Percentiles rank a stretch among this genome's conserved stretches.
Conservation (phyloP, 202 grass and related monocot genomes). For the Carex sylvatica region DNA sequence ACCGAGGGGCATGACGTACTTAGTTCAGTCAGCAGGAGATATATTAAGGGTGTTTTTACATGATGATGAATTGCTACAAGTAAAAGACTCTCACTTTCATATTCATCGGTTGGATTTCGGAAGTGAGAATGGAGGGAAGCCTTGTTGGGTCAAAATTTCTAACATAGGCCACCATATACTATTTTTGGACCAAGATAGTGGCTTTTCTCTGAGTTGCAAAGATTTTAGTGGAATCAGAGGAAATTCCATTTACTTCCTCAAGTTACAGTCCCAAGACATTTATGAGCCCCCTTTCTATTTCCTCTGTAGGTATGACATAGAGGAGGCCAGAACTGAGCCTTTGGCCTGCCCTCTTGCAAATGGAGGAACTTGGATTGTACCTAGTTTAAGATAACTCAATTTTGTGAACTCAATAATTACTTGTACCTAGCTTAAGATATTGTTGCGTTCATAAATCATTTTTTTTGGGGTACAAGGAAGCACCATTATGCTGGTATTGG, state of each 20-base stretch:
- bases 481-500: background rate
- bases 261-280: background rate
- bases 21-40: slow-evolving; percentile 2
- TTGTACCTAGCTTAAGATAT: background rate
- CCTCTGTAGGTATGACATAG: slow-evolving; percentile 21
- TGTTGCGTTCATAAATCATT: background rate
- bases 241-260: slow-evolving; percentile 15
- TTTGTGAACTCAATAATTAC: background rate
- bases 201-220: slow-evolving; percentile 6
- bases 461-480: background rate
- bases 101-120: slow-evolving; percentile 17
- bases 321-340: slow-evolving; percentile 8
- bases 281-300: background rate
- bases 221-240: slow-evolving; percentile 17
- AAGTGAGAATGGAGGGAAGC: background rate
- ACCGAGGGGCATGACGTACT: background rate
- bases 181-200: slow-evolving; percentile 15
- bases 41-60: slow-evolving; percentile 15
- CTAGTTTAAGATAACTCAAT: slow-evolving; percentile 23
- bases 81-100: slow-evolving; percentile 14
- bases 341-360: slow-evolving; percentile 14
- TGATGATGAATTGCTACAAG: background rate
- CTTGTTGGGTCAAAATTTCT: slow-evolving; percentile 23
- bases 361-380: slow-evolving; percentile 26
- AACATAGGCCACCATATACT: slow-evolving; percentile 12